phyloP scores from a whole-genome alignment of 2,329 filamentous ascomycete species.

The Thelonectria blattea region DNA sequence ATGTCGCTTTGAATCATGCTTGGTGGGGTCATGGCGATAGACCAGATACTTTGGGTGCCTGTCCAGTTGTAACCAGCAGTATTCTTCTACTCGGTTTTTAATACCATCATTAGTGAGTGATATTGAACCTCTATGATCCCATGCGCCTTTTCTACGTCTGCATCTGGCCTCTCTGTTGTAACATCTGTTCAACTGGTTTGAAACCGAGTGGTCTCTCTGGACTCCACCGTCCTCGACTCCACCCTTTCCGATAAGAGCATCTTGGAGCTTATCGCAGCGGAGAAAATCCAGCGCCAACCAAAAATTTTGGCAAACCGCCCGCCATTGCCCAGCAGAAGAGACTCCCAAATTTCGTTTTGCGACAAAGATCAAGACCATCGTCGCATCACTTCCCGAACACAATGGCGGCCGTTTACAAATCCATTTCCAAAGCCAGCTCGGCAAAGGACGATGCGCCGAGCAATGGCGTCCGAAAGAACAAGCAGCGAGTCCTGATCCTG shows the following conservation, averaged over 20 bases:
- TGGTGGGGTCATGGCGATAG: background rate
- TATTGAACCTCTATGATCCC: background rate
- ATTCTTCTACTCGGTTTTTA: background rate
- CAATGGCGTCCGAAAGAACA: slow-evolving; percentile 65
- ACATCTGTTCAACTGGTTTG: slow-evolving; percentile 2
- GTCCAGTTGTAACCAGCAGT: background rate
- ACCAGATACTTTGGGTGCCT: too few species aligned
- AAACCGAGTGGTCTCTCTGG: slow-evolving; percentile 29
- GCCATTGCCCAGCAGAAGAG: slow-evolving; percentile 35
- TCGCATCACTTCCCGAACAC: slow-evolving; percentile 26
- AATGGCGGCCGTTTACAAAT: slow-evolving; percentile 78
- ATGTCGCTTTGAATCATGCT: background rate
- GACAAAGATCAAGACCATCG: slow-evolving; percentile 26
- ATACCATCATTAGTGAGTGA: background rate
- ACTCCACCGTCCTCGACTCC: slow-evolving; percentile 26
- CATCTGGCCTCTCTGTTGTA: background rate
- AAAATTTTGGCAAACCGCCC: slow-evolving; percentile 37
- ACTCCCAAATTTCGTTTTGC: slow-evolving; percentile 21
- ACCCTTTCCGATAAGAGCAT: slow-evolving; percentile 37
- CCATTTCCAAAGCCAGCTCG: slow-evolving; percentile 66
- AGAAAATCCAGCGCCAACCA: slow-evolving; percentile 39
- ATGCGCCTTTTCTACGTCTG: background rate
- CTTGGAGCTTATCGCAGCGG: slow-evolving; percentile 39
- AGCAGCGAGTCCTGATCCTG: slow-evolving; percentile 84
- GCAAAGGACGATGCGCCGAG: slow-evolving; percentile 56